phyloP scores from a whole-genome alignment of 140 eudicot genomes.

The Oenanthe javanica region DNA sequence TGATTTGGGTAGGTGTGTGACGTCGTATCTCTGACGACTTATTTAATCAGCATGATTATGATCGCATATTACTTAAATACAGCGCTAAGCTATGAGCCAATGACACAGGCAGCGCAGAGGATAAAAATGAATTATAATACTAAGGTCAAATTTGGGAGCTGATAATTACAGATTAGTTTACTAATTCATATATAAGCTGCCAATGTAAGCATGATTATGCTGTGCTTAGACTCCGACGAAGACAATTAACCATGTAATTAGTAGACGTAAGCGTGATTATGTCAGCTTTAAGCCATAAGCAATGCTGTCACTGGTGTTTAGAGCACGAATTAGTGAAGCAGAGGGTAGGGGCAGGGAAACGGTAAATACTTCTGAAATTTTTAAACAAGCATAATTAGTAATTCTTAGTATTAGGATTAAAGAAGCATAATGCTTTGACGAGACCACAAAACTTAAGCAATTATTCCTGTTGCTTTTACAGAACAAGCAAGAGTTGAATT shows the following conservation, averaged over 20 bases:
- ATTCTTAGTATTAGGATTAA: too few species aligned
- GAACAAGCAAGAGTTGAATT: too few species aligned
- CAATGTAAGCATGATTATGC: constrained; percentile 1
- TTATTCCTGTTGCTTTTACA: too few species aligned
- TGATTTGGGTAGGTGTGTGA: neutral
- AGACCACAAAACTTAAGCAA: too few species aligned
- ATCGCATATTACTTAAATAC: neutral
- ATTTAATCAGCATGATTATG: neutral
- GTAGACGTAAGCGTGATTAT: neutral
- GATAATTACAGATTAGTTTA: neutral
- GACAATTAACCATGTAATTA: neutral
- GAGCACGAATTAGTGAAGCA: neutral
- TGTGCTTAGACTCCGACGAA: neutral
- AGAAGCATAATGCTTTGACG: too few species aligned
- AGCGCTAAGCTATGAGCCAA: neutral
- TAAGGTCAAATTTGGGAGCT: neutral
- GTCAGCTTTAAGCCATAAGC: neutral
- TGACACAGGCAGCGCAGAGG: neutral
- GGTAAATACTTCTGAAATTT: too few species aligned
- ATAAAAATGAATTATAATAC: neutral
- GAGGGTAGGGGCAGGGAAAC: too few species aligned
- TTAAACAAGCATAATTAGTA: too few species aligned
- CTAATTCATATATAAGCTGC: neutral
- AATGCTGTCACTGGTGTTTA: neutral
- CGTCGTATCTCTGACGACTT: neutral